Percentiles rank a stretch among this genome's conserved stretches.
These are phyloP conservation scores for Neoboletus brunneissimus DNA, from an alignment of 768 basidiomycete species.

Conservation along the genomic window DNA sequence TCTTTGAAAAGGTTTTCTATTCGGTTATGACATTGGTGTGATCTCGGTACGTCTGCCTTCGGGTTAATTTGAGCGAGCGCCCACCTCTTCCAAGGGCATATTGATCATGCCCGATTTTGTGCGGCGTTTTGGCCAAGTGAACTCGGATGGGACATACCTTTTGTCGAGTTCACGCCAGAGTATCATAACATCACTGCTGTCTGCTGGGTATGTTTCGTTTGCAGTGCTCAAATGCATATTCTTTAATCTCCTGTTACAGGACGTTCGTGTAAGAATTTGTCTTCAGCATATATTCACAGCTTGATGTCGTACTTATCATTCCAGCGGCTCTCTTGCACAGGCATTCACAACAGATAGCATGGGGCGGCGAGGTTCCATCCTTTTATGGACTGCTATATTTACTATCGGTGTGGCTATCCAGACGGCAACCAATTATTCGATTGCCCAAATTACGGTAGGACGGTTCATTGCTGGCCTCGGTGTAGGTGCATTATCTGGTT, in stretches of 20 bases:
- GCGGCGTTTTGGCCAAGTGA: slow-evolving; percentile 11
- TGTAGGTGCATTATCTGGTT: slow-evolving; percentile 16
- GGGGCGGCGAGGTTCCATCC: slow-evolving; percentile 14
- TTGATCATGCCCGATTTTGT: slow-evolving; percentile 17
- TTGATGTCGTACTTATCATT: background rate
- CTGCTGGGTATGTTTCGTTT: slow-evolving; percentile 7
- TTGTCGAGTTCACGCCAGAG: slow-evolving; percentile 19
- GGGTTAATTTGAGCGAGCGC: background rate
- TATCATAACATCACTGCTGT: slow-evolving; percentile 17
- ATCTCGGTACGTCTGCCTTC: slow-evolving; percentile 9
- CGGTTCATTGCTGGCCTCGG: slow-evolving; percentile 15
- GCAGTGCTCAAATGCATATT: no score
- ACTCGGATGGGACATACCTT: slow-evolving; percentile 7
- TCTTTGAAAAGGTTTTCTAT: slow-evolving; percentile 10
- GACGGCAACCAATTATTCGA: slow-evolving; percentile 13
- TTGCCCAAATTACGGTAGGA: slow-evolving; percentile 12
- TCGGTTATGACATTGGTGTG: slow-evolving; percentile 16
- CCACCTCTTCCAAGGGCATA: slow-evolving; percentile 5
- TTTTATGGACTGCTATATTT: slow-evolving; percentile 14
- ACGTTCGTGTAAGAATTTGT: slow-evolving; percentile 11
- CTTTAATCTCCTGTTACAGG: background rate
- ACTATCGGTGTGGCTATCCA: slow-evolving; percentile 14
- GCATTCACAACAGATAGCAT: slow-evolving; percentile 34
- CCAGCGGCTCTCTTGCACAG: slow-evolving; percentile 60
- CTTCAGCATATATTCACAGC: background rate